A percentile compares a stretch with the other conserved stretches of the same genome.
Evolutionary conservation across 2,329 filamentous ascomycete genomes (phyloP).

Genomic region (Colletotrichum kahawae): DNA sequence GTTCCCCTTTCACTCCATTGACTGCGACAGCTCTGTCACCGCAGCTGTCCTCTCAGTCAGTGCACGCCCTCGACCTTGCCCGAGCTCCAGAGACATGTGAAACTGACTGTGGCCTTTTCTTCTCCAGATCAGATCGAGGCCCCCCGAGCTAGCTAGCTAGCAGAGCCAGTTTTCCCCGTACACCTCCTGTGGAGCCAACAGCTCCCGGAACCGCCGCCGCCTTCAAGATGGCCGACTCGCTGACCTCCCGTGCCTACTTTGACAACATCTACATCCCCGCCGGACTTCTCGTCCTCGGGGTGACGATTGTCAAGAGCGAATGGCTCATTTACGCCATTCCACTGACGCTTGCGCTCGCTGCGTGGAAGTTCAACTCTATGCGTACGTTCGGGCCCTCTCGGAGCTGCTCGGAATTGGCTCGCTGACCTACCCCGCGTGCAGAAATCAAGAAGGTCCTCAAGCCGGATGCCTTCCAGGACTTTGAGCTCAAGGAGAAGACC

Average conservation of each 20-base stretch:
- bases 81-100: neutral
- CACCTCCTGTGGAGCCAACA: conserved; percentile 10
- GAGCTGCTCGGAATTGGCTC: conserved; percentile 6
- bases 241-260: conserved; percentile 67
- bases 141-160: neutral
- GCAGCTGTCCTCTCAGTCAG: conserved; percentile 1
- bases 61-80: neutral
- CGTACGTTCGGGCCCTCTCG: conserved; percentile 57
- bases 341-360: conserved; percentile 69
- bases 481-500: conserved; percentile 93
- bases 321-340: conserved; percentile 75
- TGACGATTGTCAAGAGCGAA: conserved; percentile 78
- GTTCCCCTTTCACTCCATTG: neutral
- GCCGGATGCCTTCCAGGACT: conserved; percentile 87
- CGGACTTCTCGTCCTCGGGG: conserved; percentile 77
- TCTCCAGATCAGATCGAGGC: neutral
- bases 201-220: neutral
- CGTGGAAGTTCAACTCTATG: conserved; percentile 73
- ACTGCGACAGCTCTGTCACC: neutral
- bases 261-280: conserved; percentile 85
- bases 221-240: conserved; percentile 38
- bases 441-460: conserved; percentile 84
- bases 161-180: neutral
- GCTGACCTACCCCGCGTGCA: conserved; percentile 36
- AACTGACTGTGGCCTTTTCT: neutral